Percentiles rank a stretch among this genome's conserved stretches.
Evolutionary conservation across 805 yeast species (phyloP).

Genomic region (Metschnikowia corniflorae): DNA sequence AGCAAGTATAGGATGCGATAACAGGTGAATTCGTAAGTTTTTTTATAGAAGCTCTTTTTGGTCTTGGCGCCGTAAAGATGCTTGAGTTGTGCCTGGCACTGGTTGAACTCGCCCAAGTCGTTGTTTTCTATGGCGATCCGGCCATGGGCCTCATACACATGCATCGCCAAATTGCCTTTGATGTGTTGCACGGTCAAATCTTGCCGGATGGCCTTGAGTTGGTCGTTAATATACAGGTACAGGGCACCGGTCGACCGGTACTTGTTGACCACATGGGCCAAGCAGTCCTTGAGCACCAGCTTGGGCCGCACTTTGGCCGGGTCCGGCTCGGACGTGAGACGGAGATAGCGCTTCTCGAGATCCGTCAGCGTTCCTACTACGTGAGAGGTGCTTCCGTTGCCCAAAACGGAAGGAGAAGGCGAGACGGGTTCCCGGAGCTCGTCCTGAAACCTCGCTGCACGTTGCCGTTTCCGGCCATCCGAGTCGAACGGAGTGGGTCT

Average conservation of each 20-base stretch:
- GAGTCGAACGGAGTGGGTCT: slow-evolving; percentile 23
- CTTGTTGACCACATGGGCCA: slow-evolving; percentile 50
- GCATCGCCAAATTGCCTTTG: slow-evolving; percentile 68
- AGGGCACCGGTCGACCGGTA: slow-evolving; percentile 43
- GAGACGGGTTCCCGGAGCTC: not conserved
- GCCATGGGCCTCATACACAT: slow-evolving; percentile 83
- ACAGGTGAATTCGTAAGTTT: slow-evolving; percentile 56
- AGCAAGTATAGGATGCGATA: slow-evolving; percentile 73
- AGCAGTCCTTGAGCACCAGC: slow-evolving; percentile 53
- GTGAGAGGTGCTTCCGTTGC: slow-evolving; percentile 18
- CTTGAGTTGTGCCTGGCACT: slow-evolving; percentile 81
- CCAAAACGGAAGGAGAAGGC: slow-evolving; percentile 2
- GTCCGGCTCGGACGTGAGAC: slow-evolving; percentile 89
- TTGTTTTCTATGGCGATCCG: slow-evolving; percentile 77
- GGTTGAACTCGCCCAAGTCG: slow-evolving; percentile 93
- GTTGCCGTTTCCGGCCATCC: slow-evolving; percentile 35
- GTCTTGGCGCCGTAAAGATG: slow-evolving; percentile 51
- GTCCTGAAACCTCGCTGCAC: slow-evolving; percentile 47
- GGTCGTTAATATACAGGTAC: slow-evolving; percentile 82
- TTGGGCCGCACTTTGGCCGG: slow-evolving; percentile 81
- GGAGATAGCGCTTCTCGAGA: slow-evolving; percentile 73
- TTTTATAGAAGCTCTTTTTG: slow-evolving; percentile 6
- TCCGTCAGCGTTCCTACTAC: slow-evolving; percentile 60
- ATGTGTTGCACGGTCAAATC: slow-evolving; percentile 91
- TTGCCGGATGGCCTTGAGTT: slow-evolving; percentile 87